Conservation (phyloP, 2,329 filamentous ascomycete species). For the Dendrostoma leiphaemia region DNA sequence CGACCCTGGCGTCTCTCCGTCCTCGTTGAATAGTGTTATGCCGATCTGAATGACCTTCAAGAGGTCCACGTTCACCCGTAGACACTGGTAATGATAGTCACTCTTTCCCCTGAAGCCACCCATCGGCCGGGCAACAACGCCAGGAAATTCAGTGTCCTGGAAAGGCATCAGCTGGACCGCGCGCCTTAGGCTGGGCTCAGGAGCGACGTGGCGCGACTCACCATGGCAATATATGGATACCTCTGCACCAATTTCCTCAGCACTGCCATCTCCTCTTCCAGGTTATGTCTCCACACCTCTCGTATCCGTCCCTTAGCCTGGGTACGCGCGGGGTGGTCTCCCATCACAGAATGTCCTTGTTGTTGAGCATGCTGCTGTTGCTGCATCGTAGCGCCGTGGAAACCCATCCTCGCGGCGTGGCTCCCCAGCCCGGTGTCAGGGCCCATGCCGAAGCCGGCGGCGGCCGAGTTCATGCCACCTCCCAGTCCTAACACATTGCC, state of each 20-base stretch:
- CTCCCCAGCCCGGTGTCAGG: conserved; percentile 74
- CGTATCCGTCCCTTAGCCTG: conserved; percentile 78
- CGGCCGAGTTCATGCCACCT: conserved; percentile 44
- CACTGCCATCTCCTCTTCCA: conserved; percentile 85
- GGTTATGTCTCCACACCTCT: conserved; percentile 92
- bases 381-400: conserved; percentile 65
- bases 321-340: conserved; percentile 52
- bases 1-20: conserved; percentile 81
- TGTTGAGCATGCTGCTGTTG: conserved; percentile 46
- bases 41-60: conserved; percentile 97
- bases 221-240: conserved; percentile 97
- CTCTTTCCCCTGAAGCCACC: conserved; percentile 92
- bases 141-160: conserved; percentile 97
- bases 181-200: neutral
- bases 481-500: conserved; percentile 56
- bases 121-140: conserved; percentile 92
- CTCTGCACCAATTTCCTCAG: conserved; percentile 81
- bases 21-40: conserved; percentile 86
- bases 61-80: conserved; percentile 95
- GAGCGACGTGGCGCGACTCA: conserved; percentile 42
- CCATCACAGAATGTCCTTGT: conserved; percentile 35
- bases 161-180: conserved; percentile 15
- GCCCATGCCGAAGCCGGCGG: conserved; percentile 55
- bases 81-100: conserved; percentile 97
- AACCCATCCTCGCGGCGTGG: conserved; percentile 84